Evolutionary conservation across 768 basidiomycete species (phyloP), one percentile per base, ranked within the genome.

Genomic region (Solioccasus polychromus): DNA sequence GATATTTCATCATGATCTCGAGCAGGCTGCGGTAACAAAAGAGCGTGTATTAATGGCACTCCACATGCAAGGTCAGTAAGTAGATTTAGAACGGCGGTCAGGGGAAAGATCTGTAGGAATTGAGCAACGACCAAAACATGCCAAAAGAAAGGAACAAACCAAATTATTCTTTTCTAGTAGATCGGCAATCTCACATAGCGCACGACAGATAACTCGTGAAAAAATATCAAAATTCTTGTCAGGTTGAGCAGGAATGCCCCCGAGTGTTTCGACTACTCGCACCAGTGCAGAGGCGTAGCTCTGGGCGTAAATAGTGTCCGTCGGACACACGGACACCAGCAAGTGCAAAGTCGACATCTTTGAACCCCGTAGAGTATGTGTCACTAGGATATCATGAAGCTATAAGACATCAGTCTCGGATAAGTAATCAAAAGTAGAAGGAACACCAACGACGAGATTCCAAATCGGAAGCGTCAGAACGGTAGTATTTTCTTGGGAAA

Each of bases 341-440:
- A 71, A 51, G 48, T 84, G 82, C 18, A 86, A 66, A 3, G 82
- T 82, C 14, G 71, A 62, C 18, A 69, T 61, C 4, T 59, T 58
- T 6, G 62, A 68, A 15, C 62, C 58, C 1, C 68, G 66, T 24
- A 68, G 60, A 3, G 68, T 67, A 61, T 88, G 86, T 0, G 76
- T 78, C 42, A 87, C 56, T n/a, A 88, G 61, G 23, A 83, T 70
- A 32, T 76, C 72, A 51, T 76, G 78, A 37, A 87, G 64, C 86
- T 88, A 34, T 29, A 11, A 19, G 10, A 42, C 15, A 15, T 55
- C 29, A 54, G 40, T 37, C 38, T 25, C 23, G 23, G 30, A 30
- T 29, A 48, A 30, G 20, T 15, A 19, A 31, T 30, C 41, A 17
- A 39, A 42, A n/a, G 19, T 23, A 14, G 23, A 9, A 9, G 31